A percentile compares a stretch with the other conserved stretches of the same genome.
Conservation (phyloP, 2,329 filamentous ascomycete species). For the Trichoderma citrinoviride region DNA sequence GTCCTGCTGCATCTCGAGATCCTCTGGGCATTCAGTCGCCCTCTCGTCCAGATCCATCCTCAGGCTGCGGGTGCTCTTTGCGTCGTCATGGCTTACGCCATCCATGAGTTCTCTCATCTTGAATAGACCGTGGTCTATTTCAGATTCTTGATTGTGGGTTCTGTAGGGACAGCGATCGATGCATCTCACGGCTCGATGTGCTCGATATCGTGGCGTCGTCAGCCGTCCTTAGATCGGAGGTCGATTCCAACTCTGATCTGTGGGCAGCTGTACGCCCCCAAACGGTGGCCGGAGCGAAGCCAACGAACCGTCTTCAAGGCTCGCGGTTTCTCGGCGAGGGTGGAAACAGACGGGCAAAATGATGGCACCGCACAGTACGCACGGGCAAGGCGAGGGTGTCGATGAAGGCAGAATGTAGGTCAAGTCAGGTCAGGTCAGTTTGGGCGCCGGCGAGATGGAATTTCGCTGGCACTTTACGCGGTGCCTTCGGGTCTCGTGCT, state of each 20-base stretch:
- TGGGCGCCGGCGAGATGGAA: not conserved
- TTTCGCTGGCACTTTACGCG: slow-evolving; percentile 21
- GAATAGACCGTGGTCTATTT: not conserved
- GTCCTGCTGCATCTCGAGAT: slow-evolving; percentile 16
- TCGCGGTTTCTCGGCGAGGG: not conserved
- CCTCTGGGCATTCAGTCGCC: slow-evolving; percentile 1
- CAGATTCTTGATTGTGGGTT: slow-evolving; percentile 1
- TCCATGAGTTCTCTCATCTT: slow-evolving; percentile 20
- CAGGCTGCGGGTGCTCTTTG: not conserved
- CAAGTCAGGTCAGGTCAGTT: not conserved
- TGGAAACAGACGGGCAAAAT: slow-evolving; percentile 6
- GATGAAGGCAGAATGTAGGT: not conserved
- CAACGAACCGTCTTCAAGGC: not conserved
- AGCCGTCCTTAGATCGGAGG: not conserved
- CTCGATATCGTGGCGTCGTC: not conserved
- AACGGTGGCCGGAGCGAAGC: not conserved
- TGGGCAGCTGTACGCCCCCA: slow-evolving; percentile 9
- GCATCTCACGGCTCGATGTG: slow-evolving; percentile 19
- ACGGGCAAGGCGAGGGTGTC: not conserved
- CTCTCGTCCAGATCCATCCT: slow-evolving; percentile 17
- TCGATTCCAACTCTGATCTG: not conserved
- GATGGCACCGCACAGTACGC: slow-evolving; percentile 1
- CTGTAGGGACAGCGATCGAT: not conserved
- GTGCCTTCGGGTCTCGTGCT: slow-evolving; percentile 19
- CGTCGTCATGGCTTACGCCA: slow-evolving; percentile 7